Conservation (phyloP, 1,139 yeast species). For the Magnusiomyces tetraspermus region DNA sequence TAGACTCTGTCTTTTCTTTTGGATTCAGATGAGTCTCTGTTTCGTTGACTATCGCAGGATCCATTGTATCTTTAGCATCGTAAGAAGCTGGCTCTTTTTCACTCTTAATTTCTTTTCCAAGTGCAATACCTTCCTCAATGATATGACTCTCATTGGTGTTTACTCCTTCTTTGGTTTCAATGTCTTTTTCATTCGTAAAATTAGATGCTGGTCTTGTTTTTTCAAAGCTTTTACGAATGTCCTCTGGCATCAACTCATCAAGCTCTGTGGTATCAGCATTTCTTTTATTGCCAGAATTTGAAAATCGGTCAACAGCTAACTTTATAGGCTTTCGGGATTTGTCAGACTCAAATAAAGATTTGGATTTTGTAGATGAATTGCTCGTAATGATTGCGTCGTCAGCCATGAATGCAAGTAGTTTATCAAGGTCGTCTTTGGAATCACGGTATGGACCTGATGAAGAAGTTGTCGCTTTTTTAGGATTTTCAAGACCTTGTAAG, state of each 20-base stretch:
- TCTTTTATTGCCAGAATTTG: background rate
- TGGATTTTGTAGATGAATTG: background rate
- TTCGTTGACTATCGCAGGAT: too few species aligned
- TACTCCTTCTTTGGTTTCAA: background rate
- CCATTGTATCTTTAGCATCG: too few species aligned
- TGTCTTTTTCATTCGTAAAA: too few species aligned
- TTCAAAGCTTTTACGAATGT: background rate
- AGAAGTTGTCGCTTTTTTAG: background rate
- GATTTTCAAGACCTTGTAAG: too few species aligned
- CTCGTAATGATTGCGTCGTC: constrained; percentile 9
- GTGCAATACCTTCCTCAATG: too few species aligned
- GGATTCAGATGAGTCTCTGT: too few species aligned
- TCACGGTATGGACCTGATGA: background rate
- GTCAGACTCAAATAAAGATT: constrained; percentile 8
- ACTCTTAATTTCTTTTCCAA: too few species aligned
- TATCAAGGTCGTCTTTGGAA: constrained; percentile 15
- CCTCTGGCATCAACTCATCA: constrained; percentile 16
- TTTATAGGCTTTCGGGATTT: background rate
- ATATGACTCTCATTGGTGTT: background rate
- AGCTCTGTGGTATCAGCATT: constrained; percentile 8
- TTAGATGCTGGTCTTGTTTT: background rate
- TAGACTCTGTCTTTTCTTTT: too few species aligned
- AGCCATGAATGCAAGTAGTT: constrained; percentile 16
- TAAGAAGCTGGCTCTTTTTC: too few species aligned
- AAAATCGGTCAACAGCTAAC: background rate